Percentiles rank a stretch among this genome's conserved stretches.
phyloP scores from a whole-genome alignment of 345 rosid genomes.

The Linum tenue region DNA sequence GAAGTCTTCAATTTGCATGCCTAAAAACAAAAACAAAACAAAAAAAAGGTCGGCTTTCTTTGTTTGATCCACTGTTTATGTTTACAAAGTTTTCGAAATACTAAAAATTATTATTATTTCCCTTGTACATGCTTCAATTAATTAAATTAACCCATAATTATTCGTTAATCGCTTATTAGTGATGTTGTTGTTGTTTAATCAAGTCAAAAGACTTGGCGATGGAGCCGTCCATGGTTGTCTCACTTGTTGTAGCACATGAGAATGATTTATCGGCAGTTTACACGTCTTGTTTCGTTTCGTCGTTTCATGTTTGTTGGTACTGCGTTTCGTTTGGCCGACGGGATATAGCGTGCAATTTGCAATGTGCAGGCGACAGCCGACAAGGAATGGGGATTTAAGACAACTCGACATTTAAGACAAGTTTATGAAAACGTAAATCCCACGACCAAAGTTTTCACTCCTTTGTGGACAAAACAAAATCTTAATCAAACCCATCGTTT shows the following conservation, averaged over 20 bases:
- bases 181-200: neutral
- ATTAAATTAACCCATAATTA: too few relatives aligned
- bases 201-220: neutral
- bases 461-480: too few relatives aligned
- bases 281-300: neutral
- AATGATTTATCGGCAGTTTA: neutral
- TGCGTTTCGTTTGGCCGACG: neutral
- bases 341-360: neutral
- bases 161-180: too few relatives aligned
- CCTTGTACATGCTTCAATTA: too few relatives aligned
- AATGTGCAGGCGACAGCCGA: neutral
- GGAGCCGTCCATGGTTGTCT: neutral
- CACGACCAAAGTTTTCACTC: too few relatives aligned
- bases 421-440: too few relatives aligned
- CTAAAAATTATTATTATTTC: too few relatives aligned
- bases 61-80: conserved; percentile 27
- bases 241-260: neutral
- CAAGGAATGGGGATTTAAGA: too few relatives aligned
- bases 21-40: neutral
- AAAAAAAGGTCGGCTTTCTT: conserved; percentile 34
- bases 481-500: too few relatives aligned
- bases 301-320: neutral
- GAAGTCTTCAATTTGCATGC: neutral
- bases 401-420: too few relatives aligned
- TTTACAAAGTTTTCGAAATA: neutral